phyloP scores from a whole-genome alignment of 78 protist species.

The Isochrysis galbana region DNA sequence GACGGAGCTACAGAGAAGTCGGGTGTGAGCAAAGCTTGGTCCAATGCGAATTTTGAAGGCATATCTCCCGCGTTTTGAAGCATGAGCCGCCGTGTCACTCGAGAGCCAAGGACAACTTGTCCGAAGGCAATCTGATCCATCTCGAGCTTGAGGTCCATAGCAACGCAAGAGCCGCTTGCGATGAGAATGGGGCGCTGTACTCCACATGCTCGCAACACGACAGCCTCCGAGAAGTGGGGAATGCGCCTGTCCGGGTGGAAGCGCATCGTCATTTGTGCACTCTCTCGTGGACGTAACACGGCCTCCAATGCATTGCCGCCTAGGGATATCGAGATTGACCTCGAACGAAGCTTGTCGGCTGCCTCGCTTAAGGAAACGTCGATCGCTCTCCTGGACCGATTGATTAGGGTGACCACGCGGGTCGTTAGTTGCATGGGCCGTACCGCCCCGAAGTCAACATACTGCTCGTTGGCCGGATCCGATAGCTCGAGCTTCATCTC shows the following conservation, averaged over 20 bases:
- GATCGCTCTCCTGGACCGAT: slow-evolving; percentile 37
- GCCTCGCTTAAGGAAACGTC: slow-evolving; percentile 3
- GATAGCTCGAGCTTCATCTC: slow-evolving; percentile 44
- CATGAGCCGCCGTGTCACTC: slow-evolving; percentile 22
- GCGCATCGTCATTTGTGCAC: neutral
- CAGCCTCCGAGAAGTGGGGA: slow-evolving; percentile 32
- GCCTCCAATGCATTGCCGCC: neutral
- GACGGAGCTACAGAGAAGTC: slow-evolving; percentile 59
- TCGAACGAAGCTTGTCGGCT: neutral
- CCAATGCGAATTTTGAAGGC: slow-evolving; percentile 52
- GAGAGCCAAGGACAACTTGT: slow-evolving; percentile 51
- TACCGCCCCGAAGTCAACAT: slow-evolving; percentile 47
- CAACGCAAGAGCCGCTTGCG: slow-evolving; percentile 66
- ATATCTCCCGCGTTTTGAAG: slow-evolving; percentile 79
- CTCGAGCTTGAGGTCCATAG: slow-evolving; percentile 67
- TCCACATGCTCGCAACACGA: slow-evolving; percentile 22
- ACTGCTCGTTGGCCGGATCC: neutral
- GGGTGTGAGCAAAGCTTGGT: neutral
- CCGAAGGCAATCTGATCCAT: slow-evolving; percentile 56
- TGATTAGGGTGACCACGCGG: slow-evolving; percentile 35
- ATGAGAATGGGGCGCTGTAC: slow-evolving; percentile 20
- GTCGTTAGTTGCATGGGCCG: neutral
- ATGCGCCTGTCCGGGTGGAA: slow-evolving; percentile 49
- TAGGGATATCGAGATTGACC: neutral
- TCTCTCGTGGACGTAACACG: slow-evolving; percentile 46